phyloP scores from a whole-genome alignment of 768 basidiomycete species.

The Suillus clintonianus region DNA sequence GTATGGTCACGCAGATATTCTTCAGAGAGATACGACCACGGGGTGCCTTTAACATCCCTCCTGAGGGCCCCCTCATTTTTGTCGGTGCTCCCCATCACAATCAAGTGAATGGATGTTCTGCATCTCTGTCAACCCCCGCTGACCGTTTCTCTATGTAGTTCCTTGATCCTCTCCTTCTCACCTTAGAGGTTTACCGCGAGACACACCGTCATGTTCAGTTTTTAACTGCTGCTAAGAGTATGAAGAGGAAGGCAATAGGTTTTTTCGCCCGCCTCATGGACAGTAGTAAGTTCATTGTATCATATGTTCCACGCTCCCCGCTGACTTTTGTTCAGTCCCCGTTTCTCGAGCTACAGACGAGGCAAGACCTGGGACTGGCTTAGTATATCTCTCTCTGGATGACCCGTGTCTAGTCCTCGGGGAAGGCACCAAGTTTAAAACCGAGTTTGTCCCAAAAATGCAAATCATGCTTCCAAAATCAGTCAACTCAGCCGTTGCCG shows the following conservation, averaged over 20 bases:
- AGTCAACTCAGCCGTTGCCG: slow-evolving; percentile 73
- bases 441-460: slow-evolving; percentile 74
- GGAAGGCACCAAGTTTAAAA: slow-evolving; percentile 73
- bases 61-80: slow-evolving; percentile 88
- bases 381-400: slow-evolving; percentile 65
- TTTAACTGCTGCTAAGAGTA: slow-evolving; percentile 86
- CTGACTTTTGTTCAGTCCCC: slow-evolving; percentile 61
- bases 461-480: slow-evolving; percentile 87
- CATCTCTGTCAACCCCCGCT: slow-evolving; percentile 8
- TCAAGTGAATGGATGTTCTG: slow-evolving; percentile 52
- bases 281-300: slow-evolving; percentile 61
- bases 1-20: slow-evolving; percentile 86
- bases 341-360: slow-evolving; percentile 90
- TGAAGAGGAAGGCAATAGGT: slow-evolving; percentile 79
- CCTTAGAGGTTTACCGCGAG: slow-evolving; percentile 84
- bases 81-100: slow-evolving; percentile 93
- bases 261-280: slow-evolving; percentile 82
- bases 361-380: slow-evolving; percentile 74
- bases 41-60: slow-evolving; percentile 93
- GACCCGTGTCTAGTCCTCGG: slow-evolving; percentile 86
- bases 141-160: slow-evolving; percentile 54
- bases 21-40: slow-evolving; percentile 94
- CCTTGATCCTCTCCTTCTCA: slow-evolving; percentile 85
- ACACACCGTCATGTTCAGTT: slow-evolving; percentile 81
- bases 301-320: background rate